Evolutionary conservation across 192 early-diverging fungal species (phyloP), one percentile per base, ranked within the genome.

Genomic region (Allomyces javanicus): DNA sequence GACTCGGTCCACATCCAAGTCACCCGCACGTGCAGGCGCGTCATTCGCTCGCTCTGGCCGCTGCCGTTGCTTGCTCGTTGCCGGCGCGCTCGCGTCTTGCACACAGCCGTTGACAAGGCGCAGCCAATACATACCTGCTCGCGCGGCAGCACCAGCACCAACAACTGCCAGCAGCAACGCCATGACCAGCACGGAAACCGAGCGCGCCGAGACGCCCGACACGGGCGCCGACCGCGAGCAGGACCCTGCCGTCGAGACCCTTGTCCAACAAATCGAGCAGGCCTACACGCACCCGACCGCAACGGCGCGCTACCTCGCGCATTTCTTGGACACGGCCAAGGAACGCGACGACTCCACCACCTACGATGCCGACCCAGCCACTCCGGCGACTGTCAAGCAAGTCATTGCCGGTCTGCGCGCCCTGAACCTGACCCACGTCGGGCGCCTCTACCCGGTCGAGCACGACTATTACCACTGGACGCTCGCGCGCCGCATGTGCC

Each of bases 401-500:
- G 76, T 73, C 9, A 24, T 69, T 1, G 21, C 12, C 2, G 76
- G 68, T 0, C 64, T 74, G 10, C 10, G 64, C 19, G 63, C 19
- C 1, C 67, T 72, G 12, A 23, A 26, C 0, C 24, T 81, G n/a
- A 19, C 58, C 10, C 19, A 62, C 19, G 65, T 73, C 33, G 68
- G 74, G 45, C 78, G 84, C 9, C 83, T 89, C 69, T 86, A 82
- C 72, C 77, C 84, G 55, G 91, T 94, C 9, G 82, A 85, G 43
- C 67, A 75, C 19, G 78, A 83, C 72, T 94, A 90, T 66, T 94
- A 94, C 74, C 69, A 74, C 4, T 94, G 92, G 92, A 73, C 81
- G 23, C 71, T 86, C 7, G 76, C 87, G 66, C 74, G 81, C 25
- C 82, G 91, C 64, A 79, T 80, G 26, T 74, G 81, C 22, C 72